These are phyloP conservation scores for Domatiomyces globalis DNA, from an alignment of 2,329 filamentous ascomycete genomes.

Conservation along the genomic window DNA sequence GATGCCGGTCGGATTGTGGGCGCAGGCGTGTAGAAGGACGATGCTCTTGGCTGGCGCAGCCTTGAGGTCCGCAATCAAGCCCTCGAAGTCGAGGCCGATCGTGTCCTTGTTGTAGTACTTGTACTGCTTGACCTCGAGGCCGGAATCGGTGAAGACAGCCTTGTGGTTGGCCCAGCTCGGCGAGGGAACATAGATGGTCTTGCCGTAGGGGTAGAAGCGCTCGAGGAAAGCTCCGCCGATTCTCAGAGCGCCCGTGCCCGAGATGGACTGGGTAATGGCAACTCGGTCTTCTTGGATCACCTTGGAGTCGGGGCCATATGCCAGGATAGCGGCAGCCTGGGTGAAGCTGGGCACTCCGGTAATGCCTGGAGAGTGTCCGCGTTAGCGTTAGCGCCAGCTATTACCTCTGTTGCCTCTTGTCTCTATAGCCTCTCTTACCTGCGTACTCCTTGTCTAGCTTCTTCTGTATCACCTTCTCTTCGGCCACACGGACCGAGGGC, in stretches of 20 bases:
- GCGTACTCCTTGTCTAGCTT: slow-evolving; percentile 47
- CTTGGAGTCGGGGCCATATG: slow-evolving; percentile 69
- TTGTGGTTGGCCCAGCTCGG: slow-evolving; percentile 98
- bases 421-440: not conserved
- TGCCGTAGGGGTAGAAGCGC: slow-evolving; percentile 78
- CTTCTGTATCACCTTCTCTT: slow-evolving; percentile 67
- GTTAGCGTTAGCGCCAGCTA: too few species aligned
- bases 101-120: slow-evolving; percentile 99
- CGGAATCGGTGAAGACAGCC: slow-evolving; percentile 87
- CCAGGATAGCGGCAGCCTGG: slow-evolving; percentile 75
- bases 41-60: slow-evolving; percentile 72
- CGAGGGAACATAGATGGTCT: slow-evolving; percentile 91
- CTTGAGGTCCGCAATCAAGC: slow-evolving; percentile 82
- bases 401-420: too few species aligned
- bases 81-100: slow-evolving; percentile 93
- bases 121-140: slow-evolving; percentile 86
- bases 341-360: slow-evolving; percentile 92
- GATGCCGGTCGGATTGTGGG: slow-evolving; percentile 94
- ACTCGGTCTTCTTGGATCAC: slow-evolving; percentile 61
- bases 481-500: slow-evolving; percentile 77
- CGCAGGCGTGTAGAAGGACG: slow-evolving; percentile 90
- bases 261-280: slow-evolving; percentile 94
- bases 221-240: slow-evolving; percentile 88
- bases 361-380: slow-evolving; percentile 45
- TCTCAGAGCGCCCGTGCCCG: slow-evolving; percentile 86